Base-by-base conservation (phyloP, 2,329 filamentous ascomycete genomes). In the Phaeosphaeriaceae sp. region DNA sequence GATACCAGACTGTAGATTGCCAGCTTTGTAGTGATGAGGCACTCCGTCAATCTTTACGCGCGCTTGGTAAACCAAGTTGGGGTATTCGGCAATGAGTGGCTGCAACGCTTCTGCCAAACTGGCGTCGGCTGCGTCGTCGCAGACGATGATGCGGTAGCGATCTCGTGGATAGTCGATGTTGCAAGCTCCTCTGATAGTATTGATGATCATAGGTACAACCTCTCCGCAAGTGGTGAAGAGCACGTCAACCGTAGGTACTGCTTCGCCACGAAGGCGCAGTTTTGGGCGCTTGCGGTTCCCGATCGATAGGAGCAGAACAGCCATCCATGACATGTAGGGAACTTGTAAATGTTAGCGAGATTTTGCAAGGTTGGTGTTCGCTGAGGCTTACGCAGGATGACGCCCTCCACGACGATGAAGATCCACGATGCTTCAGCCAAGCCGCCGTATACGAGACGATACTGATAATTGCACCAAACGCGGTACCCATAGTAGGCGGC, bases 1-100 rank as follows among this genome's bases (percentile, higher is more conserved):
- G 20, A 54, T 54, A n/a, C 52, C 52, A 42, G 52, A 54, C n/a
- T 54, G 52, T 15, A 54, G n/a, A 31, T 54, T 54, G n/a, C 52
- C 52, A 13, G 52, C 52, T 31, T 54, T 54, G 52, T 54, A 54
- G n/a, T 54, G 52, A 20, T 54, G 52, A 13, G 52, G 52, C 22
- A 48, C 45, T 7, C 52, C 52, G 7, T 48, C 45, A 3, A 44
- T 21, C 45, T 54, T 54, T 31, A 33, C 31, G n/a, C 52, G 52
- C 48, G 52, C 52, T 22, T 54, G 52, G n/a, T 54, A 54, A 9
- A 54, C 52, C 7, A 54, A n/a, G 10, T 54, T 41, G 7, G 52
- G 44, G 17, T 48, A 48, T 42, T 54, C 52, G 20, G 24, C 21
- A 40, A 54, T 54, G 9, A 54, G 33, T 11, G 52, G 52, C 45